phyloP scores from a whole-genome alignment of 2,329 filamentous ascomycete species.

The Ascochyta lentis region DNA sequence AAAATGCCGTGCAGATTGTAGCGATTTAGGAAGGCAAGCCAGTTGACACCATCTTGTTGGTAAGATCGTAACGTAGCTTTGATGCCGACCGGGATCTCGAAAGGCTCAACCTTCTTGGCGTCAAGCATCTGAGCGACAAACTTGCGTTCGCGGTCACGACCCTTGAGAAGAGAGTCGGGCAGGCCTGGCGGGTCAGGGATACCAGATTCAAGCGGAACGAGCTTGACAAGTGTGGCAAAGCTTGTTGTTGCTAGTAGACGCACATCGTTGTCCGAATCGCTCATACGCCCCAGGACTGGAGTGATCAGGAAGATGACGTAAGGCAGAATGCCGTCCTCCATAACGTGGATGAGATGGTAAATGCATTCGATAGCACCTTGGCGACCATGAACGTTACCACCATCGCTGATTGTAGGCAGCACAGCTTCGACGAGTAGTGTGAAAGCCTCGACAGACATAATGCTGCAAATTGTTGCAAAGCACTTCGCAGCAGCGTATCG shows the following conservation, averaged over 20 bases:
- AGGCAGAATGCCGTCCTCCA: slow-evolving; percentile 94
- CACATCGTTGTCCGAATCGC: slow-evolving; percentile 95
- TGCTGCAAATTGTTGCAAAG: slow-evolving; percentile 94
- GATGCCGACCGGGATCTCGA: slow-evolving; percentile 92
- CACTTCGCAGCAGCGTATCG: slow-evolving; percentile 97
- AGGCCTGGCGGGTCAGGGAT: slow-evolving; percentile 96
- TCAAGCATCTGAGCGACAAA: slow-evolving; percentile 97
- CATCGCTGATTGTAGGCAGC: slow-evolving; percentile 88
- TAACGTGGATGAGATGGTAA: slow-evolving; percentile 96
- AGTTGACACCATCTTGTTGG: slow-evolving; percentile 98
- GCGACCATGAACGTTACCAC: slow-evolving; percentile 83
- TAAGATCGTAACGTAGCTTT: slow-evolving; percentile 96
- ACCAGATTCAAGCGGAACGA: slow-evolving; percentile 94
- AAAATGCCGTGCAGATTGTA: slow-evolving; percentile 98
- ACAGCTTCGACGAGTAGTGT: slow-evolving; percentile 94
- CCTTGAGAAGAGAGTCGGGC: slow-evolving; percentile 84
- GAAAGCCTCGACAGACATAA: slow-evolving; percentile 94
- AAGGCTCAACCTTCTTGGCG: slow-evolving; percentile 94
- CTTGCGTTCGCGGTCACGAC: slow-evolving; percentile 90
- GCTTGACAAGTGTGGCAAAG: slow-evolving; percentile 94
- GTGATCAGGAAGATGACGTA: slow-evolving; percentile 99
- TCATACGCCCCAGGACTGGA: slow-evolving; percentile 96
- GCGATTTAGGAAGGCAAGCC: slow-evolving; percentile 96
- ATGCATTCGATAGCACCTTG: slow-evolving; percentile 95
- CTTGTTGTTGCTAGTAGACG: slow-evolving; percentile 94